Evolutionary conservation across 257 asterid species (phyloP).

Genomic region (Orobanche coerulescens): DNA sequence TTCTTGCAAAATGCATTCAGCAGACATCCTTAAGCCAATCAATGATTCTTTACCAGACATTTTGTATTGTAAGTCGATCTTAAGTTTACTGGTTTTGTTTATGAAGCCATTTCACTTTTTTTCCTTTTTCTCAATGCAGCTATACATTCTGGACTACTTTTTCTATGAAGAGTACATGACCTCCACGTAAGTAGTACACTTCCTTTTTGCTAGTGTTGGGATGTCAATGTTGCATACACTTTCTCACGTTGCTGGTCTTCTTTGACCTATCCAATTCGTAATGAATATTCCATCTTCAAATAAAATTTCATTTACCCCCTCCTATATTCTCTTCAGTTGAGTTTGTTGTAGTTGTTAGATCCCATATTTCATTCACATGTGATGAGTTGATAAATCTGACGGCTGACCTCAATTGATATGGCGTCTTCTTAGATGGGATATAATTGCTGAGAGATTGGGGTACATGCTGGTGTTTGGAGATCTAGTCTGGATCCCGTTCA

Average conservation of each 20-base stretch:
- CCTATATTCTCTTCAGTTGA: background rate
- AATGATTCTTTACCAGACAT: conserved; percentile 81
- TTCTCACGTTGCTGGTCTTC: background rate
- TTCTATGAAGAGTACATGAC: conserved; percentile 91
- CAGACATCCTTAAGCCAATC: conserved; percentile 57
- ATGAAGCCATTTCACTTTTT: conserved; percentile 19
- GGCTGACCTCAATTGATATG: conserved; percentile 22
- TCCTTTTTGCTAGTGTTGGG: conserved; percentile 11
- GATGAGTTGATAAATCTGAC: conserved; percentile 17
- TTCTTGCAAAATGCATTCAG: conserved; percentile 65
- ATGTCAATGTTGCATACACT: conserved; percentile 6
- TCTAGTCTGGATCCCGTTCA: conserved; percentile 93
- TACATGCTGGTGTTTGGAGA: conserved; percentile 99
- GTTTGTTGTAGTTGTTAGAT: conserved; percentile 10
- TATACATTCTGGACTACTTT: conserved; percentile 87
- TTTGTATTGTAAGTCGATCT: conserved; percentile 56
- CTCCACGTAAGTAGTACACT: conserved; percentile 72
- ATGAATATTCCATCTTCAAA: conserved; percentile 3
- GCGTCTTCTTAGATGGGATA: conserved; percentile 71
- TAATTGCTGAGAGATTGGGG: conserved; percentile 96
- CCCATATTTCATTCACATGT: conserved; percentile 18
- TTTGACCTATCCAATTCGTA: background rate
- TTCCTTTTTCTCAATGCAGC: conserved; percentile 41
- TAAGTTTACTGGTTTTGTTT: background rate
- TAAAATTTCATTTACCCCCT: background rate